A percentile compares a stretch with the other conserved stretches of the same genome.
Conservation (phyloP, 2,329 filamentous ascomycete genomes). For the Pseudofabraea citricarpa region DNA sequence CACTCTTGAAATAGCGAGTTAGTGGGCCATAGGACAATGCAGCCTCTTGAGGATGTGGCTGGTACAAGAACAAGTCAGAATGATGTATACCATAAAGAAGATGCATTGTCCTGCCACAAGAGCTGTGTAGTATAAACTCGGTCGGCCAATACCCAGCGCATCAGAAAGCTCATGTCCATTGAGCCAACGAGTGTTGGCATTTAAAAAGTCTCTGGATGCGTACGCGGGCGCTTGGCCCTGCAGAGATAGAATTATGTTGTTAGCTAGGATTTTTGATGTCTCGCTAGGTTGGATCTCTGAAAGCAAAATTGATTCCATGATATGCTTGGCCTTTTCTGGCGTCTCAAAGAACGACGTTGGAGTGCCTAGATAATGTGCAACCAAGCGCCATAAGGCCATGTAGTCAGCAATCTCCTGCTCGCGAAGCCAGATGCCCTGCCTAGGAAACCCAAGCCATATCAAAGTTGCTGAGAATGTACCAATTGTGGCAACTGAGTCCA, state of each 20-base stretch:
- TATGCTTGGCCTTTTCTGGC: conserved; percentile 47
- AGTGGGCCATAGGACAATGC: no score
- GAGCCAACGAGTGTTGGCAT: conserved; percentile 63
- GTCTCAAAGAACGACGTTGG: conserved; percentile 58
- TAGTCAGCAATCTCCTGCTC: conserved; percentile 63
- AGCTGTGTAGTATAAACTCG: conserved; percentile 19
- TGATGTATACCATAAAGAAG: conserved; percentile 23
- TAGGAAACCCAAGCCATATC: conserved; percentile 64
- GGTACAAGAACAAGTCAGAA: no score
- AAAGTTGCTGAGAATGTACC: conserved; percentile 63
- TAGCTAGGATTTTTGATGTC: conserved; percentile 60
- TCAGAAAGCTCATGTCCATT: conserved; percentile 62
- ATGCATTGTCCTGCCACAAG: conserved; percentile 23
- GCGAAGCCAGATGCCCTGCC: conserved; percentile 65
- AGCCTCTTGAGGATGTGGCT: no score
- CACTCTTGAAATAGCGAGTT: no score
- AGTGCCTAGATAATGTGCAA: conserved; percentile 66
- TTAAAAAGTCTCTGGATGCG: conserved; percentile 61
- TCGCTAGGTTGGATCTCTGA: conserved; percentile 62
- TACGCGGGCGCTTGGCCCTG: conserved; percentile 61
- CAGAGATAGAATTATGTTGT: conserved; percentile 71
- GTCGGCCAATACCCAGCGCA: conserved; percentile 37
- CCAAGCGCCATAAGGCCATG: conserved; percentile 70
- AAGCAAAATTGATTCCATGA: conserved; percentile 64
- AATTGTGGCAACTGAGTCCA: conserved; percentile 71